Evolutionary conservation across 768 basidiomycete species (phyloP).

Genomic region (Boletellus sp.): DNA sequence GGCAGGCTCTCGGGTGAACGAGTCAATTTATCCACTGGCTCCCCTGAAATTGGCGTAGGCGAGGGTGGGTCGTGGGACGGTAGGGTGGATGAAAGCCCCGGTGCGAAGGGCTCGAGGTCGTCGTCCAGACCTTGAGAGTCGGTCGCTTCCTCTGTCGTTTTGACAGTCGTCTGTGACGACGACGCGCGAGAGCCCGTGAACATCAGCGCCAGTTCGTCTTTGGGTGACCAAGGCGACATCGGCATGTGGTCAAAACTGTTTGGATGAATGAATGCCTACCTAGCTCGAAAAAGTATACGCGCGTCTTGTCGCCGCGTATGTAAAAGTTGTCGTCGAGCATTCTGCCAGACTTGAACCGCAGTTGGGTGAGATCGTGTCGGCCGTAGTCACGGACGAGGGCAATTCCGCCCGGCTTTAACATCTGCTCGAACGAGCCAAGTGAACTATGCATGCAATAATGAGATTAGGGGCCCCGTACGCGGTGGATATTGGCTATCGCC

Average conservation of each 20-base stretch:
- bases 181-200: slow-evolving; percentile 64
- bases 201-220: slow-evolving; percentile 76
- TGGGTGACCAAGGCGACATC: neutral
- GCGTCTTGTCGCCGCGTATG: slow-evolving; percentile 92
- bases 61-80: slow-evolving; percentile 3
- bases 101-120: slow-evolving; percentile 2
- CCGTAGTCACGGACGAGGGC: slow-evolving; percentile 93
- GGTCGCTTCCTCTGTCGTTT: slow-evolving; percentile 33
- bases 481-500: slow-evolving; percentile 77
- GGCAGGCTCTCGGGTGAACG: slow-evolving; percentile 1
- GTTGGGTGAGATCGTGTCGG: slow-evolving; percentile 88
- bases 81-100: slow-evolving; percentile 8
- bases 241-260: neutral
- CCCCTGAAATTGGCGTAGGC: neutral
- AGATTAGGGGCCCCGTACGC: slow-evolving; percentile 41
- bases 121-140: slow-evolving; percentile 28
- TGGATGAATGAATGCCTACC: slow-evolving; percentile 44
- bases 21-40: neutral
- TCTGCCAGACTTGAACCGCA: slow-evolving; percentile 85
- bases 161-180: slow-evolving; percentile 28
- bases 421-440: slow-evolving; percentile 40
- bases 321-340: slow-evolving; percentile 94
- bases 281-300: slow-evolving; percentile 94
- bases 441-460: neutral
- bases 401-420: slow-evolving; percentile 85